Conservation (phyloP, 225 moss, liverwort and hornwort species). For the Pseudisothecium myosuroides region DNA sequence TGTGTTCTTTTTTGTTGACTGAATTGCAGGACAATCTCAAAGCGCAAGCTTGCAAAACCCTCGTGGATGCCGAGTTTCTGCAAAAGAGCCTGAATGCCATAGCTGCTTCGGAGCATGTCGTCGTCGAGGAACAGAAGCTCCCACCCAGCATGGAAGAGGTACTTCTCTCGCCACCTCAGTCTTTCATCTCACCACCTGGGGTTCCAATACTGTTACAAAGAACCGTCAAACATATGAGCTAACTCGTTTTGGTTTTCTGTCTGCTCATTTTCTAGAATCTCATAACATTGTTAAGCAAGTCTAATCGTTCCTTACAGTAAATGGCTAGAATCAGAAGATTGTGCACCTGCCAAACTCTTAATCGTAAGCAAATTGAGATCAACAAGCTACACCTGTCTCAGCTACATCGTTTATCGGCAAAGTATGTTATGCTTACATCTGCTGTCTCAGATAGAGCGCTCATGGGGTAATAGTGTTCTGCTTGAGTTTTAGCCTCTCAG, state of each 20-base stretch:
- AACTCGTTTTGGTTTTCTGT: not conserved
- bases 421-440: not conserved
- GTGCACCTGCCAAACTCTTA: not conserved
- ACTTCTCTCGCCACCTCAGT: not conserved
- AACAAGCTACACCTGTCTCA: not conserved
- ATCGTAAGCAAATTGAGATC: not conserved
- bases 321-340: not conserved
- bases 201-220: not conserved
- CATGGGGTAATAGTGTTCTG: not conserved
- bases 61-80: not conserved
- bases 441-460: not conserved
- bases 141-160: conserved; percentile 27
- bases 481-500: not conserved
- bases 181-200: not conserved
- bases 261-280: not conserved
- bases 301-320: not conserved
- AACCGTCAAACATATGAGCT: not conserved
- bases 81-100: not conserved
- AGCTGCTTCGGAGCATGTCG: not conserved
- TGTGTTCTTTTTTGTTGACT: not conserved
- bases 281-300: not conserved
- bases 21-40: conserved; percentile 8
- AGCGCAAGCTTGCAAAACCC: not conserved
- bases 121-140: not conserved
- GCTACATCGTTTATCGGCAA: not conserved